These are phyloP conservation scores for Penicillium hesseltinei DNA, from an alignment of 2,329 filamentous ascomycete genomes.

Conservation along the genomic window DNA sequence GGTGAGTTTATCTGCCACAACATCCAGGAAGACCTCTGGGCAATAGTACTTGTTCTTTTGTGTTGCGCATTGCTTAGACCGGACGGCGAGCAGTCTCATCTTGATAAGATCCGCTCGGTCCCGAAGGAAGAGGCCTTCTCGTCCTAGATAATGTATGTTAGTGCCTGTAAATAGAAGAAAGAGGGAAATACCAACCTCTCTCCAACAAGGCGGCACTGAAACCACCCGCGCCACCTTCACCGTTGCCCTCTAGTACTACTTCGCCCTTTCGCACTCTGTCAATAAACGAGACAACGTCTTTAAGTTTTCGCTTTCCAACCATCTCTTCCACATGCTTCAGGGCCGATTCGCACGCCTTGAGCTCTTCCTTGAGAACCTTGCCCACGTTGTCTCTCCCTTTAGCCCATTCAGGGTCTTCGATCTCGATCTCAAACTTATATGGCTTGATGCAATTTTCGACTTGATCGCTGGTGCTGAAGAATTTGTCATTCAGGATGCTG, in stretches of 20 bases:
- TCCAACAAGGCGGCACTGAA: constrained; percentile 85
- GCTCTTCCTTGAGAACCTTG: constrained; percentile 78
- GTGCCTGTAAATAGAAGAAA: background rate
- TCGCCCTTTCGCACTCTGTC: constrained; percentile 87
- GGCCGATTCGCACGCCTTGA: constrained; percentile 78
- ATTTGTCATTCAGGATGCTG: constrained; percentile 86
- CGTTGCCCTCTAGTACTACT: constrained; percentile 78
- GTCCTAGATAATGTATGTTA: constrained; percentile 54
- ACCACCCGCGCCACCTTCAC: constrained; percentile 80
- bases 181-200: constrained; percentile 60
- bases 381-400: constrained; percentile 80
- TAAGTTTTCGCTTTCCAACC: constrained; percentile 79
- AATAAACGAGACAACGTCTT: constrained; percentile 85
- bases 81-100: constrained; percentile 82
- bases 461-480: constrained; percentile 96
- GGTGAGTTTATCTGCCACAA: constrained; percentile 90
- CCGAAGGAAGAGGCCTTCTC: constrained; percentile 89
- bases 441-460: constrained; percentile 99
- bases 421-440: constrained; percentile 96
- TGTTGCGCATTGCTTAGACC: constrained; percentile 82
- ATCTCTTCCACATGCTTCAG: constrained; percentile 70
- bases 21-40: constrained; percentile 96
- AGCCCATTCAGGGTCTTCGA: constrained; percentile 85
- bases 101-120: constrained; percentile 87
- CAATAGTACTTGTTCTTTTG: constrained; percentile 94